A percentile compares a stretch with the other conserved stretches of the same genome.
phyloP scores from a whole-genome alignment of 805 yeast genomes.

The Nakazawaea ambrosiae region DNA sequence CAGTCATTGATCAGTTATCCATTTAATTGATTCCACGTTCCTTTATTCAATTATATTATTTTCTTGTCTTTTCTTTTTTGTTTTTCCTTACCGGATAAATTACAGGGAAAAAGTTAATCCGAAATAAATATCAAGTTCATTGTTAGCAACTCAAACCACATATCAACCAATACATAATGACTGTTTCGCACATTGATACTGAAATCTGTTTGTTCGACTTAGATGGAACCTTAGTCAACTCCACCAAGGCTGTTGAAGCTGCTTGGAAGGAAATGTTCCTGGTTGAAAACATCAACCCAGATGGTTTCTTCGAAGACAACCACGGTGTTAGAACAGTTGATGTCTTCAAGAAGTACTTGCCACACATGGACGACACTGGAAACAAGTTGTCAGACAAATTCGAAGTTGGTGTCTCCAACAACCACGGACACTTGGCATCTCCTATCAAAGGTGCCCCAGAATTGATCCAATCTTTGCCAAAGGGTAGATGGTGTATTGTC shows the following conservation, averaged over 20 bases:
- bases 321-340: slow-evolving; percentile 86
- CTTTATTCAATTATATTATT: too few species aligned
- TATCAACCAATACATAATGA: slow-evolving; percentile 5
- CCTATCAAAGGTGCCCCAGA: slow-evolving; percentile 73
- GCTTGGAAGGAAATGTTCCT: slow-evolving; percentile 74
- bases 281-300: slow-evolving; percentile 59
- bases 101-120: too few species aligned
- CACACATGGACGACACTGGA: slow-evolving; percentile 61
- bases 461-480: slow-evolving; percentile 49
- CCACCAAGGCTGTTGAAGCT: slow-evolving; percentile 76
- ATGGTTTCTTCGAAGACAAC: slow-evolving; percentile 62
- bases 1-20: too few species aligned
- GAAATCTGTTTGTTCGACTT: slow-evolving; percentile 57
- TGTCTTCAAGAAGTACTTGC: slow-evolving; percentile 66
- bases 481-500: slow-evolving; percentile 77
- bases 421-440: slow-evolving; percentile 65
- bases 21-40: too few species aligned
- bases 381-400: slow-evolving; percentile 43
- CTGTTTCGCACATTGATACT: slow-evolving; percentile 10
- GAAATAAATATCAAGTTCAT: too few species aligned
- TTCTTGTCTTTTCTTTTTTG: too few species aligned
- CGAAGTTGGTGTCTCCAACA: slow-evolving; percentile 65
- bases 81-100: too few species aligned
- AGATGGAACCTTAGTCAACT: slow-evolving; percentile 81
- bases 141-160: too few species aligned